These are phyloP conservation scores for Teunomyces cretensis DNA, from an alignment of 805 yeast species.

Conservation along the genomic window DNA sequence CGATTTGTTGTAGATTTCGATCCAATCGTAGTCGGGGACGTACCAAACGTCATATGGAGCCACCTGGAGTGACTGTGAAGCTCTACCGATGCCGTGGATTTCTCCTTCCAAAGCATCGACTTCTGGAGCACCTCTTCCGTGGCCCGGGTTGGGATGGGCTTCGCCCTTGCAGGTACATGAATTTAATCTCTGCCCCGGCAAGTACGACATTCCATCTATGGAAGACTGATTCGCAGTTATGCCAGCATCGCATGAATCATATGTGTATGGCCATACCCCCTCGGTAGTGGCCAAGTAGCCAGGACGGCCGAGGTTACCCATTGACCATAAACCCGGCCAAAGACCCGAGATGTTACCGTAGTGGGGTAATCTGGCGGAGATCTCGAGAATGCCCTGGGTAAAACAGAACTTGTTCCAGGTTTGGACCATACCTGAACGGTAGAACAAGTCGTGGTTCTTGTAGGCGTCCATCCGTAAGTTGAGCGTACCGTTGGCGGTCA, in stretches of 20 bases:
- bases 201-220: constrained; percentile 80
- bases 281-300: constrained; percentile 86
- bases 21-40: constrained; percentile 78
- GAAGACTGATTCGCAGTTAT: constrained; percentile 92
- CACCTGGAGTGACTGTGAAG: constrained; percentile 87
- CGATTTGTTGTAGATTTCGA: constrained; percentile 68
- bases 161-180: constrained; percentile 79
- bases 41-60: constrained; percentile 97
- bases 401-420: constrained; percentile 91
- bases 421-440: constrained; percentile 90
- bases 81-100: constrained; percentile 58
- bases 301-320: constrained; percentile 92
- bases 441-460: constrained; percentile 66
- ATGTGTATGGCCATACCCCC: constrained; percentile 94
- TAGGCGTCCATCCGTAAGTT: constrained; percentile 37
- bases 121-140: constrained; percentile 94
- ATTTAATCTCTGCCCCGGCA: constrained; percentile 80
- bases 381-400: constrained; percentile 78
- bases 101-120: constrained; percentile 91
- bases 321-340: constrained; percentile 97
- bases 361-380: constrained; percentile 77
- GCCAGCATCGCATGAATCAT: constrained; percentile 87
- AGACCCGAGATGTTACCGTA: constrained; percentile 76
- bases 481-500: constrained; percentile 40
- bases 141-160: constrained; percentile 85